Evolutionary conservation across 371 early-diverging fungal species (phyloP).

Genomic region (Saksenaea vasiformis): DNA sequence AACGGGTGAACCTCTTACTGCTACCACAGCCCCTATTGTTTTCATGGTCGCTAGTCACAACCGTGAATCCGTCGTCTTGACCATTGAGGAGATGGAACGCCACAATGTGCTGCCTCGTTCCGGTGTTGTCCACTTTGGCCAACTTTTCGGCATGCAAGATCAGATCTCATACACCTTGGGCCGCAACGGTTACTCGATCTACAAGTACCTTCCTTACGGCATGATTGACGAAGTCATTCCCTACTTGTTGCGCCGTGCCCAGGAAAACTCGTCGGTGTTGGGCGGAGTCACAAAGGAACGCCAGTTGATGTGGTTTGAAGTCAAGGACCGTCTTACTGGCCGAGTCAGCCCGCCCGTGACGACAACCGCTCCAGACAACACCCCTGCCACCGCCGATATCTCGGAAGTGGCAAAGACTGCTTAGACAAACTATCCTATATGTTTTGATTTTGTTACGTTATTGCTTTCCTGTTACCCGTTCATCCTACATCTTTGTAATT

Average conservation of each 20-base stretch:
- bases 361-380: background rate
- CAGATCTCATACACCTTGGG: slow-evolving; percentile 76
- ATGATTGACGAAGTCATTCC: slow-evolving; percentile 84
- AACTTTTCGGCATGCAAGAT: slow-evolving; percentile 92
- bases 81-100: slow-evolving; percentile 66
- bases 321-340: slow-evolving; percentile 37
- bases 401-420: slow-evolving; percentile 1
- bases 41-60: slow-evolving; percentile 95
- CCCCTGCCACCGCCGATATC: background rate
- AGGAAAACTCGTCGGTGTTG: slow-evolving; percentile 88
- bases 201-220: slow-evolving; percentile 95
- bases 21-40: slow-evolving; percentile 52
- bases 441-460: background rate
- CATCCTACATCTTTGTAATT: too few species aligned
- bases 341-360: background rate
- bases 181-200: slow-evolving; percentile 72
- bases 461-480: too few species aligned
- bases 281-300: slow-evolving; percentile 54
- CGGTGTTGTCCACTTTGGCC: slow-evolving; percentile 86
- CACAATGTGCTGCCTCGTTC: slow-evolving; percentile 54
- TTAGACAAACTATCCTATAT: background rate
- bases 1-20: slow-evolving; percentile 27
- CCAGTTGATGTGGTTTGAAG: slow-evolving; percentile 51
- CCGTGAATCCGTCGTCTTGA: slow-evolving; percentile 71
- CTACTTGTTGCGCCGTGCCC: slow-evolving; percentile 91